Evolutionary conservation across 2,329 filamentous ascomycete genomes (phyloP).

Genomic region (Cercospora beticola): DNA sequence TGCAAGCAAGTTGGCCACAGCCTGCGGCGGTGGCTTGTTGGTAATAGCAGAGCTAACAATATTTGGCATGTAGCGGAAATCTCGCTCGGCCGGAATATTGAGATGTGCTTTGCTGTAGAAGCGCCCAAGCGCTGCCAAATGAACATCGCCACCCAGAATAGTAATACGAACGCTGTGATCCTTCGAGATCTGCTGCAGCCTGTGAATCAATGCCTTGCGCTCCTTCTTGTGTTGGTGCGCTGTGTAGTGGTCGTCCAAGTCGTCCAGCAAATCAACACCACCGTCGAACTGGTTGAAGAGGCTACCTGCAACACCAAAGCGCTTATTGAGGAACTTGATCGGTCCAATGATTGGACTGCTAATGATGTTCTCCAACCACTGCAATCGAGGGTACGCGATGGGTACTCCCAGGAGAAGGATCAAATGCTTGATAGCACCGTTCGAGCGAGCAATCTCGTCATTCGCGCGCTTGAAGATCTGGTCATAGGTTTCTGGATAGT

Average conservation of each 20-base stretch:
- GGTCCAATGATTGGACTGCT: constrained; percentile 75
- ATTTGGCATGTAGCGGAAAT: constrained; percentile 65
- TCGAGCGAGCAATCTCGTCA: constrained; percentile 51
- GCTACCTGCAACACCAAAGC: constrained; percentile 80
- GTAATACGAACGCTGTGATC: constrained; percentile 58
- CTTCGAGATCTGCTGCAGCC: constrained; percentile 60
- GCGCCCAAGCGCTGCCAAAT: constrained; percentile 62
- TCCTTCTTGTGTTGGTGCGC: constrained; percentile 88
- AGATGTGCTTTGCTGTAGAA: constrained; percentile 63
- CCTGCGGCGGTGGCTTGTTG: constrained; percentile 65
- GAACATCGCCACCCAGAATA: constrained; percentile 65
- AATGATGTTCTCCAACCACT: constrained; percentile 95
- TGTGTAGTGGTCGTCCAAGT: constrained; percentile 75
- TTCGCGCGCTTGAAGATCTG: constrained; percentile 59
- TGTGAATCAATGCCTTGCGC: constrained; percentile 68
- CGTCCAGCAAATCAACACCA: constrained; percentile 63
- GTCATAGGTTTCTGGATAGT: constrained; percentile 69
- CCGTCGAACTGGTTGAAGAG: constrained; percentile 95
- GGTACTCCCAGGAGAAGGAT: constrained; percentile 68
- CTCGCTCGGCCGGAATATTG: constrained; percentile 56
- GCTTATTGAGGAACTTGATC: constrained; percentile 83
- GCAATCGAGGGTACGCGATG: constrained; percentile 70
- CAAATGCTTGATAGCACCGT: constrained; percentile 61
- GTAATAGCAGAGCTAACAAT: constrained; percentile 65
- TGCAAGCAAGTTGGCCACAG: constrained; percentile 64